Evolutionary conservation across 257 asterid species (phyloP).

Genomic region (Pogostemon cablin): DNA sequence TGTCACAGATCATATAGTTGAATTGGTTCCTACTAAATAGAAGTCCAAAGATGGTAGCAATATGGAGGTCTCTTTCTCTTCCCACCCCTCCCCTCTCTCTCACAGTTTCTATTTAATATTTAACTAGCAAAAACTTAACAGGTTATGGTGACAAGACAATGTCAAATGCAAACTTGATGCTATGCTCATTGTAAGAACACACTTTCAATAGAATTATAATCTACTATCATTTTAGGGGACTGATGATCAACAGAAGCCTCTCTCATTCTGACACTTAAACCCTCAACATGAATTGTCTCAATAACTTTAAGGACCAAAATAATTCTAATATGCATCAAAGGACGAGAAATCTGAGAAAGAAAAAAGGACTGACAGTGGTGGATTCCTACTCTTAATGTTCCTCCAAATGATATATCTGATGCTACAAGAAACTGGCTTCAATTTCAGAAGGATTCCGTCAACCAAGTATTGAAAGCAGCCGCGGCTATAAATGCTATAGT

Average conservation of each 20-base stretch:
- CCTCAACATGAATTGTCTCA: constrained; percentile 73
- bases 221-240: neutral
- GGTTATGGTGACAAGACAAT: constrained; percentile 75
- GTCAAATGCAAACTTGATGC: constrained; percentile 77
- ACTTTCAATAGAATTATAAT: neutral
- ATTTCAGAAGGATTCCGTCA: constrained; percentile 77
- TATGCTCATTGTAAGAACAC: constrained; percentile 78
- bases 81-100: neutral
- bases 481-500: constrained; percentile 85
- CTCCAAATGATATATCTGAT: constrained; percentile 69
- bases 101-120: neutral
- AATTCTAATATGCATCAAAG: constrained; percentile 58
- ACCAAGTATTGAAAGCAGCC: constrained; percentile 90
- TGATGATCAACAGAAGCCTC: neutral
- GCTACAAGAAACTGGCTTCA: constrained; percentile 70
- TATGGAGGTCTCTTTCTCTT: constrained; percentile 62
- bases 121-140: constrained; percentile 33
- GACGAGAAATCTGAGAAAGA: constrained; percentile 50
- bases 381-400: constrained; percentile 87
- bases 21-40: constrained; percentile 82
- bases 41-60: constrained; percentile 64
- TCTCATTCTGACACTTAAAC: neutral
- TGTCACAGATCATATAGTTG: constrained; percentile 91
- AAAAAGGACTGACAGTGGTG: constrained; percentile 73
- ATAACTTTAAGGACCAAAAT: constrained; percentile 67